Percentiles rank a stretch among this genome's conserved stretches.
Conservation (phyloP, 1,139 yeast species). For the Magnusiomyces tetraspermus region DNA sequence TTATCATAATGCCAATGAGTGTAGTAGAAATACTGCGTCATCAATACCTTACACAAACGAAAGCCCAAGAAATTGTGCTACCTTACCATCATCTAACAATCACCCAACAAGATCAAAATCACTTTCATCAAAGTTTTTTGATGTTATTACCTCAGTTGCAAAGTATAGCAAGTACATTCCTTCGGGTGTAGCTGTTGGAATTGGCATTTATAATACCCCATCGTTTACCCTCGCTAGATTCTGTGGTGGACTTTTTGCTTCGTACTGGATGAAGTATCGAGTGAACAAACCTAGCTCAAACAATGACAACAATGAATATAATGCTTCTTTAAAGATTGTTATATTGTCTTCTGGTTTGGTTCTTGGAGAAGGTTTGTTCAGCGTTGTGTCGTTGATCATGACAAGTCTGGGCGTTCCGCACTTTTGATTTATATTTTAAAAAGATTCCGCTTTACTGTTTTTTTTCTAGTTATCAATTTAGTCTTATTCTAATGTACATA, state of each 20-base stretch:
- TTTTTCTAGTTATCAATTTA: too few relatives aligned
- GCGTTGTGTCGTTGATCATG: constrained; percentile 70
- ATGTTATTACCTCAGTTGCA: constrained; percentile 22
- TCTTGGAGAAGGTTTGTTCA: constrained; percentile 84
- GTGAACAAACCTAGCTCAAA: constrained; percentile 14
- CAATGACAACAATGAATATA: constrained; percentile 16
- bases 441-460: too few relatives aligned
- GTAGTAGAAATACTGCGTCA: too few relatives aligned
- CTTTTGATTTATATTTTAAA: constrained; percentile 31
- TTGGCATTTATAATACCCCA: constrained; percentile 90
- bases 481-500: too few relatives aligned
- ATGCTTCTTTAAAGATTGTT: constrained; percentile 50
- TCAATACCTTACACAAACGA: too few relatives aligned
- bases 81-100: too few relatives aligned
- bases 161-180: constrained; percentile 52
- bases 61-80: too few relatives aligned
- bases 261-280: constrained; percentile 18
- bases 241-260: constrained; percentile 71
- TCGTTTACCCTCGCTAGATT: constrained; percentile 90
- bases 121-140: neutral
- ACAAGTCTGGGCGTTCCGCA: constrained; percentile 52
- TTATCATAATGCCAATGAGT: too few relatives aligned
- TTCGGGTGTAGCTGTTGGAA: constrained; percentile 93
- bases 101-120: neutral
- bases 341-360: constrained; percentile 88